These are phyloP conservation scores for Leccinum ambiguum DNA, from an alignment of 1,284 basidiomycete genomes.

Conservation along the genomic window DNA sequence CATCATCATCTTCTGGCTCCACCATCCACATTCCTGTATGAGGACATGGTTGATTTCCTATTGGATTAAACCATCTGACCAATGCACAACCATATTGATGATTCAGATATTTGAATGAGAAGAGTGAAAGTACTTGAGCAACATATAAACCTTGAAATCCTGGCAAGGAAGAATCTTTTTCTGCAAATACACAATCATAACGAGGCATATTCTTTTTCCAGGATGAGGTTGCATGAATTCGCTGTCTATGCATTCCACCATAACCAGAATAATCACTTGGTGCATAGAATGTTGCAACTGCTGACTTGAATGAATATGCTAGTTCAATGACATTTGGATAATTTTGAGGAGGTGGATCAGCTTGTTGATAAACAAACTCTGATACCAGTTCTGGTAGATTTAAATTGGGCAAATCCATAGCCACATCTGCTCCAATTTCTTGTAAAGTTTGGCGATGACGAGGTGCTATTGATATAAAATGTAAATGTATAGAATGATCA, in stretches of 20 bases:
- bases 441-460: background rate
- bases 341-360: background rate
- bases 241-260: background rate
- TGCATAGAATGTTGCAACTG: slow-evolving; percentile 2
- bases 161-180: background rate
- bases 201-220: background rate
- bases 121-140: slow-evolving; percentile 1
- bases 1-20: slow-evolving; percentile 1
- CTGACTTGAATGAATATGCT: background rate
- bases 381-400: background rate
- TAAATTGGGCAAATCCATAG: background rate
- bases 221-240: background rate
- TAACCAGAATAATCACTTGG: slow-evolving; percentile 1
- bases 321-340: background rate
- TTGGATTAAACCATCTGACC: slow-evolving; percentile 1
- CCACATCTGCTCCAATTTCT: background rate
- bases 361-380: background rate
- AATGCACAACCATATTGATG: background rate
- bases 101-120: slow-evolving; percentile 2
- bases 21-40: background rate
- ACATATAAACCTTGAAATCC: slow-evolving; percentile 1
- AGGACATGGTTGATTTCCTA: background rate
- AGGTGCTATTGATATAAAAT: background rate
- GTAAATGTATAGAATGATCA: background rate
- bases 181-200: slow-evolving; percentile 1